These are phyloP conservation scores for Eucalyptus polybractea DNA, from an alignment of 345 rosid species.

Conservation along the genomic window DNA sequence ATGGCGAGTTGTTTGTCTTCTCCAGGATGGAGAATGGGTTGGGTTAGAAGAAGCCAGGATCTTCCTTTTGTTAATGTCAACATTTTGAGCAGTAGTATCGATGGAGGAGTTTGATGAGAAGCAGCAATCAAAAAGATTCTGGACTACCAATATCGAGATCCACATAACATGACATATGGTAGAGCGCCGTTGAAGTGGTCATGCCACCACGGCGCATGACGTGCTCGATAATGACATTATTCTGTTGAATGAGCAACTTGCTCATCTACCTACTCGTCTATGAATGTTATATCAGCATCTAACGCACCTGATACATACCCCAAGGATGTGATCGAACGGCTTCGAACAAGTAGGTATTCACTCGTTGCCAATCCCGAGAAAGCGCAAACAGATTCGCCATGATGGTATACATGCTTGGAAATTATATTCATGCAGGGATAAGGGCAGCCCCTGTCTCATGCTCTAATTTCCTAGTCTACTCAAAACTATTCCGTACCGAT, in stretches of 20 bases:
- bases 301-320: background rate
- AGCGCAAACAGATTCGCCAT: rapidly evolving
- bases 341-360: background rate
- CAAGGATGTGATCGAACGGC: background rate
- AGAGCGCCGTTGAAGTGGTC: background rate
- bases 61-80: background rate
- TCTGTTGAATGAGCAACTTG: background rate
- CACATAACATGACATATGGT: background rate
- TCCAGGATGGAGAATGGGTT: background rate
- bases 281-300: background rate
- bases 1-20: background rate
- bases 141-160: background rate
- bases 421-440: background rate
- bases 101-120: background rate
- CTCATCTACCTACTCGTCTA: background rate
- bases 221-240: background rate
- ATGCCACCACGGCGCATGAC: background rate
- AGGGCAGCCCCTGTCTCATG: background rate
- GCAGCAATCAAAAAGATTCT: background rate
- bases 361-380: background rate
- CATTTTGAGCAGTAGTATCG: background rate
- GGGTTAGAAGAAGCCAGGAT: background rate
- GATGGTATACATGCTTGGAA: background rate
- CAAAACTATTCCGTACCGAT: background rate
- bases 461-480: background rate